Base-by-base conservation (phyloP, 169 alveolate species). In the Eimeria sp. region DNA sequence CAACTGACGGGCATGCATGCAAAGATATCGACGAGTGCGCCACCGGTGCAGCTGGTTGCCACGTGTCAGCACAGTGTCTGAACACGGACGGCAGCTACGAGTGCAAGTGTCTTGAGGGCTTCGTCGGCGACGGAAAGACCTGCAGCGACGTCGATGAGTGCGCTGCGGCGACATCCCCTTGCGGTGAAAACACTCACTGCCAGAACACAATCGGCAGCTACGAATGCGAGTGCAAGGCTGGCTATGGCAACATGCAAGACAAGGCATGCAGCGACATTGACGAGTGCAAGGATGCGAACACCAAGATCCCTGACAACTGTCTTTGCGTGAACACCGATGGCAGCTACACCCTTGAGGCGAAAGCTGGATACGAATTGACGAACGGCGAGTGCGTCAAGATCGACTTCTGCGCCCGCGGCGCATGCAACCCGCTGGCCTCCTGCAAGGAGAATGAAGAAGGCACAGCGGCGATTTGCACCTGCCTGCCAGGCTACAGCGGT, bases 81-180 rank as follows among this genome's bases (percentile, higher is more conserved):
- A 97, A 97, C 96, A 96, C 97, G 49, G 96, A 91, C 18, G 98
- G 98, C 45, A 88, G 95, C 70, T 95, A 87, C 84, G 30, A 95
- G 30, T 97, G 98, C 73, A 57, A 34, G 49, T 97, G 97, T 72
- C 20, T 25, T 16, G 96, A 97, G 51, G 98, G 98, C 30, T 96
- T 87, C 65, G 27, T 75, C 20, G 97, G 97, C 22, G 86, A 88
- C 70, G 96, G 94, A 4, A 63, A 84, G 40, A 49, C 30, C 54
- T 93, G 96, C 93, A 78, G 89, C 25, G 98, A 96, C 78, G 87
- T 95, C 27, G 96, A 97, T 84, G 98, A 97, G 91, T 97, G 98
- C 83, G 90, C 78, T n/a, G 96, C 67, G 3, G 94, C 30, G 5
- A 16, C 76, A 10, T 34, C 61, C 11, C 80, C 95, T 27, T 95